Evolutionary conservation across 2,329 filamentous ascomycete species (phyloP), one percentile per base, ranked within the genome.

Genomic region (Alternaria triticimaculans): DNA sequence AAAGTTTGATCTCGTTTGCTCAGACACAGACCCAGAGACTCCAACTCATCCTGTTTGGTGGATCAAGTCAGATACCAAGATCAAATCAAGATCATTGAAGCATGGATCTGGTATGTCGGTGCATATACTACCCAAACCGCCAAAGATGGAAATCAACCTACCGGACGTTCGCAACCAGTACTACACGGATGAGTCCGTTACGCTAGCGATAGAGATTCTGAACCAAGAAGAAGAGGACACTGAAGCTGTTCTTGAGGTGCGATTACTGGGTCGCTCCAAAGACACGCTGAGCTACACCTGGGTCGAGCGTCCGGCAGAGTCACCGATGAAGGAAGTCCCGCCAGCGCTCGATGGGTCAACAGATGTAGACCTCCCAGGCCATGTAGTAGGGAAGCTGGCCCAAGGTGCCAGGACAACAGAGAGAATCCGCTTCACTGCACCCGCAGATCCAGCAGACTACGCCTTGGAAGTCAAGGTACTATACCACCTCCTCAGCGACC

Each of bases 181-280:
- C 78, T 98, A 97, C 76, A 92, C 92, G 2, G 91, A 96, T 72
- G 96, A 99, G 81, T 79, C 83, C 0, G 87, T 97, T 26, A 83
- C 83, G 7, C 78, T 98, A 21, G 82, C 86, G 0, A 84, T 98
- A 43, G 87, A 90, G 46, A 82, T 97, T 4, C 74, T 89, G 60
- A 99, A 99, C 70, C 89, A 89, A 53, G 96, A 99, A 82, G 92
- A 93, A 6, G 90, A 93, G 64, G 88, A 91, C 15, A 91, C 92
- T 0, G 86, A 88, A 65, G 89, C 92, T 21, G 90, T 88, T 61
- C 81, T 97, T 8, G 89, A 94, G 66, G 85, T 92, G 20, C 84
- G 87, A 48, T 78, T 96, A 4, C 84, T 90, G 45, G 92, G 92
- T 30, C 82, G 81, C 48, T 80, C 84, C 7, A 84, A 83, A 55